Evolutionary conservation across 1,284 basidiomycete genomes (phyloP).

Genomic region (Naganishia liquefaciens): DNA sequence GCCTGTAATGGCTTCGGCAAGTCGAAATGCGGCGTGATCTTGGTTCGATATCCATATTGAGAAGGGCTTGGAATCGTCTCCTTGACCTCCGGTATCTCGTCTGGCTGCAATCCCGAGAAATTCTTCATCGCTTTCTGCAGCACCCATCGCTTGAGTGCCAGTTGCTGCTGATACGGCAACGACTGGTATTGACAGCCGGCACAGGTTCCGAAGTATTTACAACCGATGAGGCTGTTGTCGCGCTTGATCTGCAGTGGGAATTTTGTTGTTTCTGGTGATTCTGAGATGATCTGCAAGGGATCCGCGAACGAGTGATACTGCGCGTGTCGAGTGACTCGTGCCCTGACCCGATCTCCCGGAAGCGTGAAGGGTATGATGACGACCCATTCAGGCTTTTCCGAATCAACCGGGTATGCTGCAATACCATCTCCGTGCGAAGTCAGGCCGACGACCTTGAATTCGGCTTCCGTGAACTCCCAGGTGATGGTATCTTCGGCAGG

Average conservation of each 20-base stretch:
- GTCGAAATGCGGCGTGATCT: constrained; percentile 96
- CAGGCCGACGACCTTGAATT: constrained; percentile 32
- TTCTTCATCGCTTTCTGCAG: constrained; percentile 82
- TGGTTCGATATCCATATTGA: constrained; percentile 91
- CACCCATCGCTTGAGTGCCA: constrained; percentile 80
- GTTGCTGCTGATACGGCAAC: constrained; percentile 82
- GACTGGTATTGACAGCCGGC: constrained; percentile 63
- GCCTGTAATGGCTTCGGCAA: constrained; percentile 59
- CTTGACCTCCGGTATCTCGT: constrained; percentile 66
- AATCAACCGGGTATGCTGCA: constrained; percentile 30
- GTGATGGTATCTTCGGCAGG: constrained; percentile 19
- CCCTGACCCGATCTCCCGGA: constrained; percentile 74
- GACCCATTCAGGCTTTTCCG: constrained; percentile 63
- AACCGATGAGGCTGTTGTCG: constrained; percentile 55
- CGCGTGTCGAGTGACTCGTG: constrained; percentile 65
- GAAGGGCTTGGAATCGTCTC: constrained; percentile 82
- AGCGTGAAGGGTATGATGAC: constrained; percentile 78
- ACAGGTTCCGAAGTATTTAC: constrained; percentile 75
- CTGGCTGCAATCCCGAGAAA: constrained; percentile 64
- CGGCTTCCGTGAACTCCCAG: constrained; percentile 33
- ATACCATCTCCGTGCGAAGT: constrained; percentile 35
- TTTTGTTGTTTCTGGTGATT: constrained; percentile 59
- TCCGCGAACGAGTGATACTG: constrained; percentile 74
- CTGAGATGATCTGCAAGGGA: constrained; percentile 70
- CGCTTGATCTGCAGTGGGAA: constrained; percentile 32